These are phyloP conservation scores for Pseudomassariella vexata DNA, from an alignment of 2,329 filamentous ascomycete genomes.

Conservation along the genomic window DNA sequence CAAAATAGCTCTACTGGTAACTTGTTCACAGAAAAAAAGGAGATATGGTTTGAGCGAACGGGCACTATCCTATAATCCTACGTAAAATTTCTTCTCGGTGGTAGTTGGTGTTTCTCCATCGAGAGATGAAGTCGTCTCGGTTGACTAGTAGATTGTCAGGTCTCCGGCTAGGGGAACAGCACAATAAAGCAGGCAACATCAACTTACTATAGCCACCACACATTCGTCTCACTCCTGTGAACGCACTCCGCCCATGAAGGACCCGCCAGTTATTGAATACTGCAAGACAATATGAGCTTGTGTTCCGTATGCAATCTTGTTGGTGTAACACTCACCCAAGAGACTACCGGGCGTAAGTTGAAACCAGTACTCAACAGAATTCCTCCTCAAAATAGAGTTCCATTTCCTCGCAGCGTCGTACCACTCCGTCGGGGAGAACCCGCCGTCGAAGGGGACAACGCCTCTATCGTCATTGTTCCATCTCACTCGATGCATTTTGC, in stretches of 20 bases:
- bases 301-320: background rate
- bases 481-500: constrained; percentile 54
- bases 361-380: constrained; percentile 68
- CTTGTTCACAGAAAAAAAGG: no score
- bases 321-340: constrained; percentile 54
- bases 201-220: constrained; percentile 85
- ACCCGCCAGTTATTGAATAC: constrained; percentile 98
- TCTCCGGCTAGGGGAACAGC: no score
- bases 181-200: constrained; percentile 3
- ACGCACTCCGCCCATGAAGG: constrained; percentile 77
- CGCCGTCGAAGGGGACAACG: constrained; percentile 49
- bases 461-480: constrained; percentile 95
- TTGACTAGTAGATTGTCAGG: constrained; percentile 49
- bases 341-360: constrained; percentile 75
- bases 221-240: constrained; percentile 78
- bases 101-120: constrained; percentile 68
- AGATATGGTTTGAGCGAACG: background rate
- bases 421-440: constrained; percentile 55
- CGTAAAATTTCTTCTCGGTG: constrained; percentile 36
- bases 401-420: constrained; percentile 76
- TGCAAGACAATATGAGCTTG: constrained; percentile 21
- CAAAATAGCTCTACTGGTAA: no score
- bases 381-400: constrained; percentile 60
- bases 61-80: constrained; percentile 20
- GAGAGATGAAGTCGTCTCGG: constrained; percentile 74